Evolutionary conservation across 371 early-diverging fungal genomes (phyloP).

Genomic region (Quaeritorhiza haematococci): DNA sequence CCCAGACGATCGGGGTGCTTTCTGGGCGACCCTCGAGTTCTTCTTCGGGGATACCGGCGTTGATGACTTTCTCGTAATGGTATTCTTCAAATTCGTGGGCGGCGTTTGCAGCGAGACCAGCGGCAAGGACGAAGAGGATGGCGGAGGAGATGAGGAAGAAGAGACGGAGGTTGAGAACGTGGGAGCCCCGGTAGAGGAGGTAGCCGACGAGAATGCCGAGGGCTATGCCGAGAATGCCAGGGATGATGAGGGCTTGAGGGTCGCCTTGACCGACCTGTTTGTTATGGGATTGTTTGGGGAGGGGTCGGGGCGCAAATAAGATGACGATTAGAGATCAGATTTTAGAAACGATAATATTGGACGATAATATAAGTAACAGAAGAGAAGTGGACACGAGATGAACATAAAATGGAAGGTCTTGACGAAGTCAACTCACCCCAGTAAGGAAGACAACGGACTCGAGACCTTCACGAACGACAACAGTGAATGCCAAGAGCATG

Average conservation of each 20-base stretch:
- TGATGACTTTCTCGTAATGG: slow-evolving; percentile 3
- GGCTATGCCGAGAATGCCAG: slow-evolving; percentile 9
- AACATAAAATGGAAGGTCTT: too few species aligned
- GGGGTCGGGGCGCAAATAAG: background rate
- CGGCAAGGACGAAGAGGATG: slow-evolving; percentile 14
- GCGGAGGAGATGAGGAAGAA: slow-evolving; percentile 10
- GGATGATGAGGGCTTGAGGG: slow-evolving; percentile 6
- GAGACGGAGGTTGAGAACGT: background rate
- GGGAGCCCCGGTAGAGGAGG: background rate
- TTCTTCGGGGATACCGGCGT: too few species aligned
- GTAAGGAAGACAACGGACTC: slow-evolving; percentile 19
- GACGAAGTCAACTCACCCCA: too few species aligned
- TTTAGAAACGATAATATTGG: too few species aligned
- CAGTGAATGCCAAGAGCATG: slow-evolving; percentile 14
- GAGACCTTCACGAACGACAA: slow-evolving; percentile 17
- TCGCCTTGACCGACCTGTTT: slow-evolving; percentile 22
- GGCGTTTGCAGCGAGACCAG: slow-evolving; percentile 11
- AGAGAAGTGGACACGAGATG: too few species aligned
- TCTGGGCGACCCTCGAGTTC: slow-evolving; percentile 9
- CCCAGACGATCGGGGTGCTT: slow-evolving; percentile 13
- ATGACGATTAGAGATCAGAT: background rate
- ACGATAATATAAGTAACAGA: too few species aligned
- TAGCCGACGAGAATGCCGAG: slow-evolving; percentile 2
- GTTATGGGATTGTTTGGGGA: too few species aligned
- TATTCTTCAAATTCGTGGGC: slow-evolving; percentile 19